Evolutionary conservation across 805 yeast genomes (phyloP).

Genomic region (Candida oleophila): DNA sequence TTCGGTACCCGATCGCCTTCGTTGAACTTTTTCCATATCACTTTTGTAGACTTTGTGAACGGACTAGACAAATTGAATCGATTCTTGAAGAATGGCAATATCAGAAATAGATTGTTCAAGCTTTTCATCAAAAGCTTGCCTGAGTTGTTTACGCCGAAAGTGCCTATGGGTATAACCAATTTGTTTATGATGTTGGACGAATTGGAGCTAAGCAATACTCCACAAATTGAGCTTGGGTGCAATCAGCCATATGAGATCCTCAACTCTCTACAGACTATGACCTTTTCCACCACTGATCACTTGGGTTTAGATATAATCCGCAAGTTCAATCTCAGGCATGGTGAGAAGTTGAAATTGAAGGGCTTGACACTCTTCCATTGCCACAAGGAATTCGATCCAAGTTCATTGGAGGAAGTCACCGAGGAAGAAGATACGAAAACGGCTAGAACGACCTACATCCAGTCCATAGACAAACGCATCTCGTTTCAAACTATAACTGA

Average conservation of each 20-base stretch:
- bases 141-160: constrained; percentile 23
- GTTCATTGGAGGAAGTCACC: background rate
- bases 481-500: constrained; percentile 17
- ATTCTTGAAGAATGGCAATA: constrained; percentile 21
- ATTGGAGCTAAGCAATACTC: constrained; percentile 19
- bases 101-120: constrained; percentile 28
- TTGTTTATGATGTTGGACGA: constrained; percentile 33
- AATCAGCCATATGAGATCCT: constrained; percentile 18
- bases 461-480: background rate
- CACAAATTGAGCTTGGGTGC: constrained; percentile 17
- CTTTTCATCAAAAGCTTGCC: constrained; percentile 23
- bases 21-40: constrained; percentile 30
- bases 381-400: constrained; percentile 20
- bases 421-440: background rate
- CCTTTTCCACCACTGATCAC: constrained; percentile 32
- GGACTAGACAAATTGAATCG: constrained; percentile 24
- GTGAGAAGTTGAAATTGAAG: constrained; percentile 21
- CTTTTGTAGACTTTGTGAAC: constrained; percentile 25
- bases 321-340: constrained; percentile 18
- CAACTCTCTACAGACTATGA: constrained; percentile 25
- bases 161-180: constrained; percentile 29
- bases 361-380: constrained; percentile 33
- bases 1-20: constrained; percentile 23
- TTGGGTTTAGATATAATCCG: constrained; percentile 28
- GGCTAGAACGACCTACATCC: background rate